A percentile compares a stretch with the other conserved stretches of the same genome.
Evolutionary conservation across 495 filamentous ascomycete genomes (phyloP).

Genomic region (Xylaria nigripes): DNA sequence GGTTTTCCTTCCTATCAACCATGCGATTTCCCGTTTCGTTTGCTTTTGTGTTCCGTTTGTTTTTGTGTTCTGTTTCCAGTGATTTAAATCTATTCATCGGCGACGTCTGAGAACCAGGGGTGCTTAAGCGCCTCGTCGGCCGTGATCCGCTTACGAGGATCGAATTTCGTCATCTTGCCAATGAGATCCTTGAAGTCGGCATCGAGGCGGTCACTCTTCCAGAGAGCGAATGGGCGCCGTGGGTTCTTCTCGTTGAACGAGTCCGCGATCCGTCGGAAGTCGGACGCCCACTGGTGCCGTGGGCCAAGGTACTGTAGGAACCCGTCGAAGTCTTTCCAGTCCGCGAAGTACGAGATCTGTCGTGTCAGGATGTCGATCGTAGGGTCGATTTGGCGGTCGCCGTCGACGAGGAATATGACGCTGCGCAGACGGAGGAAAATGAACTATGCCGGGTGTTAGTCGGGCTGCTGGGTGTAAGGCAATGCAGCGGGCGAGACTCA

Average conservation of each 20-base stretch:
- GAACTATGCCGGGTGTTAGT: slow-evolving; percentile 19
- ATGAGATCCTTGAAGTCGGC: slow-evolving; percentile 36
- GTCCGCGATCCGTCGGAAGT: slow-evolving; percentile 23
- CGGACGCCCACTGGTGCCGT: slow-evolving; percentile 30
- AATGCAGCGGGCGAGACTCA: slow-evolving; percentile 20
- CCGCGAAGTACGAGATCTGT: slow-evolving; percentile 44
- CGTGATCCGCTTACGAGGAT: slow-evolving; percentile 26
- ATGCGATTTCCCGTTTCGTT: background rate
- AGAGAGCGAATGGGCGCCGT: slow-evolving; percentile 27
- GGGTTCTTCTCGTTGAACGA: slow-evolving; percentile 31
- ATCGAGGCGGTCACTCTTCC: slow-evolving; percentile 29
- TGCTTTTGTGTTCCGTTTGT: background rate
- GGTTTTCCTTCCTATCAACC: too few relatives aligned
- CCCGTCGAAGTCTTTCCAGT: slow-evolving; percentile 30
- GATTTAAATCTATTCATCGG: background rate
- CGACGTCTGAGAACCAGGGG: slow-evolving; percentile 25
- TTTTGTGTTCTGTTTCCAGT: background rate
- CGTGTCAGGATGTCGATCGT: slow-evolving; percentile 36
- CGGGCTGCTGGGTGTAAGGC: background rate
- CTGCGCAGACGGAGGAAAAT: slow-evolving; percentile 32
- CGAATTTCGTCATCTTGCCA: slow-evolving; percentile 30
- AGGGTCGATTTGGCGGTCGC: slow-evolving; percentile 37
- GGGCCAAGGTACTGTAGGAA: slow-evolving; percentile 30
- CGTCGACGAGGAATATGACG: slow-evolving; percentile 36
- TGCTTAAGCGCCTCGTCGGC: slow-evolving; percentile 27